Conservation (phyloP, 2,329 filamentous ascomycete genomes). For the Tolypocladium album region DNA sequence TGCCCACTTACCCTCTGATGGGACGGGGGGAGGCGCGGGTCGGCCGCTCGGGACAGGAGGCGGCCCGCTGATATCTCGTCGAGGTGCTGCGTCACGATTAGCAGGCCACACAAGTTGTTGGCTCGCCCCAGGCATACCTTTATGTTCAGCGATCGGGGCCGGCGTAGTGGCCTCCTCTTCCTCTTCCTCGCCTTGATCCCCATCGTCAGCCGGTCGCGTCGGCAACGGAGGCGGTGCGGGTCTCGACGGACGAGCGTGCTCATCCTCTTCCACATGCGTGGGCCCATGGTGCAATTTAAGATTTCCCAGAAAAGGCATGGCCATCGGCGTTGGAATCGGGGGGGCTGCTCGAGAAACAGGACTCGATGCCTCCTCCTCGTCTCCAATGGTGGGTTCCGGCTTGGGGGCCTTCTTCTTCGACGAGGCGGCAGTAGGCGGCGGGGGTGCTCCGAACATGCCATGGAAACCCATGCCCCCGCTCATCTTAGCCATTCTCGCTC, state of each 20-base stretch:
- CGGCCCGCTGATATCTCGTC: constrained; percentile 22
- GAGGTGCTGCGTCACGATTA: constrained; percentile 20
- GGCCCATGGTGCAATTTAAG: constrained; percentile 35
- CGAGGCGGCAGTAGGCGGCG: constrained; percentile 47
- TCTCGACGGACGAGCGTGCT: constrained; percentile 11
- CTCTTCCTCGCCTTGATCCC: constrained; percentile 22
- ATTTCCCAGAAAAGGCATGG: constrained; percentile 62
- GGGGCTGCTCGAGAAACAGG: constrained; percentile 33
- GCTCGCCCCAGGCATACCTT: constrained; percentile 7
- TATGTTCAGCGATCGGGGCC: constrained; percentile 13
- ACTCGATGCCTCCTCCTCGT: constrained; percentile 31
- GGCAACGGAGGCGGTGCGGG: constrained; percentile 19
- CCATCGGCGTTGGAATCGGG: constrained; percentile 49
- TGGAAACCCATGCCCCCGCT: constrained; percentile 96
- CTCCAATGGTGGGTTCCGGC: constrained; percentile 30
- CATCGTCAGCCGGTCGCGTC: constrained; percentile 10
- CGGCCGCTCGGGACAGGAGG: constrained; percentile 39
- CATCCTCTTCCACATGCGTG: constrained; percentile 25
- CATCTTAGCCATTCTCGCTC: constrained; percentile 97
- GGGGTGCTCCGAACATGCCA: constrained; percentile 75
- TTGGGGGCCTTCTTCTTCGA: constrained; percentile 40
- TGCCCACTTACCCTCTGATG: constrained; percentile 45
- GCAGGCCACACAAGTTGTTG: constrained; percentile 1
- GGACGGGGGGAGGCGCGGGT: constrained; percentile 47
- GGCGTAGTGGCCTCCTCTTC: constrained; percentile 22